These are phyloP conservation scores for Nitzschia sp. DNA, from an alignment of 108 stramenopile species.

Conservation along the genomic window DNA sequence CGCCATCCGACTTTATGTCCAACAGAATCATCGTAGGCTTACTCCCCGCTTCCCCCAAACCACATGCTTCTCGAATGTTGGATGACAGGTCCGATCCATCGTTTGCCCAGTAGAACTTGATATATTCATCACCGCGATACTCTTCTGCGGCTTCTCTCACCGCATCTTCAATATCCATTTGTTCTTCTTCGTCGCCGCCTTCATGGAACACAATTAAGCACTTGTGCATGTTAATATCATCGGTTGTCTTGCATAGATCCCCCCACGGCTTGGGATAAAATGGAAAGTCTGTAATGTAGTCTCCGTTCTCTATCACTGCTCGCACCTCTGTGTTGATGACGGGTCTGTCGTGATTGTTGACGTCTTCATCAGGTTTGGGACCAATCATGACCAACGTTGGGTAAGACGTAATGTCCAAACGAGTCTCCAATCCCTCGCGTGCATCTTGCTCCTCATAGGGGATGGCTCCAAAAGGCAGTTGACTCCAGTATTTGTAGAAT, in stretches of 20 bases:
- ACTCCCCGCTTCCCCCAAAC: slow-evolving; percentile 23
- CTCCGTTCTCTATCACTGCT: slow-evolving; percentile 47
- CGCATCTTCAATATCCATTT: slow-evolving; percentile 53
- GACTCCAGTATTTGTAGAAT: slow-evolving; percentile 53
- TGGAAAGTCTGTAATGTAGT: slow-evolving; percentile 62
- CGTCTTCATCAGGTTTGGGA: slow-evolving; percentile 33
- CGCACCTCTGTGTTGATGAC: slow-evolving; percentile 57
- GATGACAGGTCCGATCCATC: slow-evolving; percentile 30
- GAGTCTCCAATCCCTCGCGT: slow-evolving; percentile 43
- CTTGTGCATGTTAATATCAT: slow-evolving; percentile 59
- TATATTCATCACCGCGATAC: slow-evolving; percentile 39
- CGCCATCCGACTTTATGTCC: slow-evolving; percentile 62
- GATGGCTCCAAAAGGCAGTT: slow-evolving; percentile 68
- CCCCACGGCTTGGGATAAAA: slow-evolving; percentile 65
- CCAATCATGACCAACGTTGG: slow-evolving; percentile 63
- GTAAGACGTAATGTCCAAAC: slow-evolving; percentile 56
- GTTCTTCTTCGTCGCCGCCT: slow-evolving; percentile 56
- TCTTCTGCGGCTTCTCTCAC: slow-evolving; percentile 46
- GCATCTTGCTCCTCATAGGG: slow-evolving; percentile 53
- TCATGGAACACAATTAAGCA: slow-evolving; percentile 64
- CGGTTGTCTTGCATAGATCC: slow-evolving; percentile 51
- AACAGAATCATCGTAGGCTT: slow-evolving; percentile 50
- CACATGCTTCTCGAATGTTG: slow-evolving; percentile 46
- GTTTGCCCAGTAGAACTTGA: slow-evolving; percentile 56
- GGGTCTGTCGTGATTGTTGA: slow-evolving; percentile 35